These are phyloP conservation scores for Ananas comosus DNA, from an alignment of 176 grass and related monocot genomes.

Conservation along the genomic window DNA sequence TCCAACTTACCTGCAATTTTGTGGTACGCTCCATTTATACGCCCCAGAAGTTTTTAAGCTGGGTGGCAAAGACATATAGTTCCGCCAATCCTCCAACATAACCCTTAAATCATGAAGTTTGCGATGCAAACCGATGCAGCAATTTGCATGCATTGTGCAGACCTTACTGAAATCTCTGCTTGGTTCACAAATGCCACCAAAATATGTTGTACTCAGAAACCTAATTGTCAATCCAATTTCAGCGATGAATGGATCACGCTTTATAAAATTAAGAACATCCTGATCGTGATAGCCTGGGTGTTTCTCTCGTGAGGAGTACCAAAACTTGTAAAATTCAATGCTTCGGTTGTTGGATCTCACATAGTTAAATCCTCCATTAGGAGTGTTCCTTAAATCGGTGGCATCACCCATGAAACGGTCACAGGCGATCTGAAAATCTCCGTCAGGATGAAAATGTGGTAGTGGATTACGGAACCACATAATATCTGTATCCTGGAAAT, in stretches of 20 bases:
- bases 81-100: conserved; percentile 56
- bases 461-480: conserved; percentile 82
- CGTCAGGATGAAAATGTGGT: conserved; percentile 48
- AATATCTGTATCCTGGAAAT: conserved; percentile 69
- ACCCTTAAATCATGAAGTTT: conserved; percentile 62
- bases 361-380: conserved; percentile 78
- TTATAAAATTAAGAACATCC: conserved; percentile 70
- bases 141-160: conserved; percentile 76
- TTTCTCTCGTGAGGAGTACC: conserved; percentile 50
- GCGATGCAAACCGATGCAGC: conserved; percentile 61
- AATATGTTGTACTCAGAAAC: conserved; percentile 65
- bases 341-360: conserved; percentile 64
- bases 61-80: conserved; percentile 48
- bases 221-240: conserved; percentile 60
- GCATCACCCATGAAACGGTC: conserved; percentile 63
- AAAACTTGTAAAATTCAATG: conserved; percentile 76
- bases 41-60: conserved; percentile 27
- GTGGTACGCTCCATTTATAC: conserved; percentile 47
- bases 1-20: conserved; percentile 56
- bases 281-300: conserved; percentile 73
- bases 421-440: conserved; percentile 68
- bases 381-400: conserved; percentile 53
- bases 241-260: conserved; percentile 34
- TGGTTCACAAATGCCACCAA: conserved; percentile 67
- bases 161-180: conserved; percentile 55